phyloP scores from a whole-genome alignment of 495 filamentous ascomycete genomes.

The Aeminium ludgeri region DNA sequence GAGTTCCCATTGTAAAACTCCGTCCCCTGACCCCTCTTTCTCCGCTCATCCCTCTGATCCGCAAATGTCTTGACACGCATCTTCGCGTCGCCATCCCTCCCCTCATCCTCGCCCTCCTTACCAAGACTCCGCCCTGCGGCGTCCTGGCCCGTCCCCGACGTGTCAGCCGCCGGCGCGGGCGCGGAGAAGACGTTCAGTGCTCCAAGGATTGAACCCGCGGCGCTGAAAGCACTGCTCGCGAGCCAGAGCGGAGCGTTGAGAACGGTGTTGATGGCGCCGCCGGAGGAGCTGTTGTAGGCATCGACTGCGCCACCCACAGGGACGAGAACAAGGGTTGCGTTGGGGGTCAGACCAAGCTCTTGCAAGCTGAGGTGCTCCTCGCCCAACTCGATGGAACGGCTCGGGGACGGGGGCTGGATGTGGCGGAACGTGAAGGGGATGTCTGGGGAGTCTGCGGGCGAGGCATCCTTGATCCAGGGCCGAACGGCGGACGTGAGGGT shows the following conservation, averaged over 20 bases:
- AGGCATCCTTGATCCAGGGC: conserved; percentile 43
- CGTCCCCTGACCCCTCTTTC: conserved; percentile 33
- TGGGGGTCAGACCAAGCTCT: conserved; percentile 54
- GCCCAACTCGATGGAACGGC: conserved; percentile 46
- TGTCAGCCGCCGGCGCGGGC: too few species aligned
- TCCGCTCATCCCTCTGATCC: conserved; percentile 29
- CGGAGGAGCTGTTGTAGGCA: conserved; percentile 33
- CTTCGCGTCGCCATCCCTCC: conserved; percentile 2
- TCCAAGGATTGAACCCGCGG: conserved; percentile 21
- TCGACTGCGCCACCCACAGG: conserved; percentile 44
- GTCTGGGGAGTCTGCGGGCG: conserved; percentile 18
- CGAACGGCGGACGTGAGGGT: conserved; percentile 53
- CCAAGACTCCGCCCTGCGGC: conserved; percentile 21
- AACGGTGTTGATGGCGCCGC: conserved; percentile 18
- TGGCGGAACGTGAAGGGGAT: conserved; percentile 68
- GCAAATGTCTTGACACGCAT: conserved; percentile 37
- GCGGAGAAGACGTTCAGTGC: conserved; percentile 2
- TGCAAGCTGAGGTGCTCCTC: conserved; percentile 55
- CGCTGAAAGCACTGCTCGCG: not conserved
- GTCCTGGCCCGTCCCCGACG: too few species aligned
- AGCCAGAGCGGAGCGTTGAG: too few species aligned
- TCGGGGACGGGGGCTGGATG: conserved; percentile 63
- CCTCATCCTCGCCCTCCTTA: conserved; percentile 10
- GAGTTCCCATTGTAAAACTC: conserved; percentile 82
- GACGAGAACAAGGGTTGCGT: conserved; percentile 67